Conservation (phyloP, 2,329 filamentous ascomycete genomes). For the Colletotrichum trifolii region DNA sequence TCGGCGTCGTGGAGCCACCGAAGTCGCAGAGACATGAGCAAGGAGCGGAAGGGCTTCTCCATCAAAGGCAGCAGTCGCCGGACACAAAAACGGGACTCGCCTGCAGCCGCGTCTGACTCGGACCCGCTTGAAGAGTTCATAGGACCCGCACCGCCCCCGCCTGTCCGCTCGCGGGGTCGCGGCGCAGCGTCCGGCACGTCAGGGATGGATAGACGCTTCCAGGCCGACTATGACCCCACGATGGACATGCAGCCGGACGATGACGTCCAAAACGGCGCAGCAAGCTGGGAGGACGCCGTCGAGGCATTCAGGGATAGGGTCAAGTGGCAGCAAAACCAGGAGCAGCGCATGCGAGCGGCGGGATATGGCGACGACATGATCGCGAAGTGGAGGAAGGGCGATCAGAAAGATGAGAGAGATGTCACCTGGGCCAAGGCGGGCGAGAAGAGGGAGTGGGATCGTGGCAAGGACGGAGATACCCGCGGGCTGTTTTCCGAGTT, state of each 20-base stretch:
- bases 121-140: constrained; percentile 82
- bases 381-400: constrained; percentile 71
- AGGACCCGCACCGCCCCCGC: constrained; percentile 73
- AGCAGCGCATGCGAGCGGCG: constrained; percentile 78
- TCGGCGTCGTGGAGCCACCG: background rate
- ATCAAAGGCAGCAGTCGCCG: constrained; percentile 21
- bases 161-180: constrained; percentile 72
- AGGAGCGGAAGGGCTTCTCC: constrained; percentile 4
- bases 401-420: constrained; percentile 68
- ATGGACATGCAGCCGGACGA: constrained; percentile 66
- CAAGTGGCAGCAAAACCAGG: constrained; percentile 79
- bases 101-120: constrained; percentile 58
- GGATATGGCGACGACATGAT: constrained; percentile 84
- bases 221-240: constrained; percentile 69
- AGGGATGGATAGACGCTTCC: constrained; percentile 85
- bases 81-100: constrained; percentile 35
- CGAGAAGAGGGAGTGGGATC: constrained; percentile 72
- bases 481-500: constrained; percentile 36
- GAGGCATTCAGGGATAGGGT: constrained; percentile 84
- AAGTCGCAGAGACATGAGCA: background rate
- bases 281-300: constrained; percentile 81
- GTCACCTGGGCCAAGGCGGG: constrained; percentile 79
- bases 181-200: constrained; percentile 71
- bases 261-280: constrained; percentile 58
- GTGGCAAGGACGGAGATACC: constrained; percentile 55